Base-by-base conservation (phyloP, 2,329 filamentous ascomycete species). In the Penicillium sp. region DNA sequence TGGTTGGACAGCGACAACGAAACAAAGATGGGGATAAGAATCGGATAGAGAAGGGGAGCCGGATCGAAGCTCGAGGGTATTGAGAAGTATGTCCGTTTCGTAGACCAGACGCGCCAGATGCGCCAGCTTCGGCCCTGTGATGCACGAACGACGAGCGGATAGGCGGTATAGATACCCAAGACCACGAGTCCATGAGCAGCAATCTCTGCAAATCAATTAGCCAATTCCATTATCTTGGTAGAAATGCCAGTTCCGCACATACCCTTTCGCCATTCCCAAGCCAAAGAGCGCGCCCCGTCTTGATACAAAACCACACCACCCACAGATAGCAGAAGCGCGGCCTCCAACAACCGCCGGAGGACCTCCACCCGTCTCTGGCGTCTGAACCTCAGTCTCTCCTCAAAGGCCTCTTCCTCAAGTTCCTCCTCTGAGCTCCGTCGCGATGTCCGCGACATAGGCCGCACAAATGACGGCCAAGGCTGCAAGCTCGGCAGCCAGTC, bases 11-110 rank as follows among this genome's bases (percentile, higher is more conserved):
- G 80, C 10, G 92, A 86, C 5, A 94, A 78, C 1, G 92, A 86
- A 29, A 94, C 88, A 44, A 92, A 80, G 16, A 92, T 75, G 1
- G 92, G 90, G 31, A 96, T 80, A 2, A 87, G 75, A 6, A 88
- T 82, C 18, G 93, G 93, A 70, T 97, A 97, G 55, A 97, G 74
- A n/a, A 96, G 80, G 11, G 92, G 90, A 7, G 93, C 93, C 3
- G 92, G 92, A 68, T 97, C 93, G 73, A 97, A 96, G n/a, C 84
- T 81, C 4, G 85, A 77, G 0, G 92, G 91, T 37, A 96, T 78
- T 39, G 81, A 80, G 65, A 86, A 83, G 47, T 79, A 78, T 61
- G 70, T 75, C 48, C 74, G 64, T 49, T 73, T 64, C 34, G 70
- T 71, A 35, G 69, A 61, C 51, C 63, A 63, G 22, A 56, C 35